Conservation (phyloP, 225 moss, liverwort and hornwort genomes). For the Physcomitrellopsis africana region DNA sequence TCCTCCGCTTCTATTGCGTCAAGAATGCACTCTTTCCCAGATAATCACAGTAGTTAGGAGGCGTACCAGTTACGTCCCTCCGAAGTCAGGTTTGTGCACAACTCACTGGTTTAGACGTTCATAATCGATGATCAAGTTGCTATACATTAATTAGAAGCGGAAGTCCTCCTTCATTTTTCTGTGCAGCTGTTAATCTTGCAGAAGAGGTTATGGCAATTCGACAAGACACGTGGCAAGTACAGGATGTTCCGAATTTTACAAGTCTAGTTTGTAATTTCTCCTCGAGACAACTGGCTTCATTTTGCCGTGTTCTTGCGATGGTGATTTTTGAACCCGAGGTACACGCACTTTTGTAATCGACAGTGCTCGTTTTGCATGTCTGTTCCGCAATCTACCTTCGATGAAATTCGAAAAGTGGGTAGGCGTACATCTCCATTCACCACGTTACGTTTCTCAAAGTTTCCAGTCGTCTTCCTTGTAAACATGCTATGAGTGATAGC, state of each 20-base stretch:
- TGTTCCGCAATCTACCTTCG: background rate
- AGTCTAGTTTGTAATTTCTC: conserved; percentile 67
- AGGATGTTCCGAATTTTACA: conserved; percentile 61
- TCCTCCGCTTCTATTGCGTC: background rate
- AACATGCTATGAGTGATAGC: conserved; percentile 15
- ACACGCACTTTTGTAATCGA: conserved; percentile 14
- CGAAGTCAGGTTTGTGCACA: background rate
- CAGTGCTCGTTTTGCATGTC: conserved; percentile 20
- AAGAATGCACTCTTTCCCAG: conserved; percentile 5
- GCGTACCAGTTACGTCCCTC: background rate
- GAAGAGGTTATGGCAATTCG: conserved; percentile 70
- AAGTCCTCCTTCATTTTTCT: conserved; percentile 23
- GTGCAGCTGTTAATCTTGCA: conserved; percentile 72
- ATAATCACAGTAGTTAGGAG: background rate
- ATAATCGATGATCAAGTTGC: conserved; percentile 12
- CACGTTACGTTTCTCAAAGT: background rate
- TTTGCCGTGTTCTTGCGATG: conserved; percentile 78
- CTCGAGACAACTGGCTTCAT: conserved; percentile 71
- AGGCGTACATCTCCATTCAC: conserved; percentile 1
- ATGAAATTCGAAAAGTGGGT: background rate
- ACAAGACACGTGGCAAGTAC: conserved; percentile 61
- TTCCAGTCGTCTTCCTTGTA: background rate
- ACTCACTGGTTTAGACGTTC: background rate
- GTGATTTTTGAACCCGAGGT: conserved; percentile 84
- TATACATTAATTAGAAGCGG: background rate